Conservation (phyloP, 169 alveolate species). For the Cryptosporidium ryanae region DNA sequence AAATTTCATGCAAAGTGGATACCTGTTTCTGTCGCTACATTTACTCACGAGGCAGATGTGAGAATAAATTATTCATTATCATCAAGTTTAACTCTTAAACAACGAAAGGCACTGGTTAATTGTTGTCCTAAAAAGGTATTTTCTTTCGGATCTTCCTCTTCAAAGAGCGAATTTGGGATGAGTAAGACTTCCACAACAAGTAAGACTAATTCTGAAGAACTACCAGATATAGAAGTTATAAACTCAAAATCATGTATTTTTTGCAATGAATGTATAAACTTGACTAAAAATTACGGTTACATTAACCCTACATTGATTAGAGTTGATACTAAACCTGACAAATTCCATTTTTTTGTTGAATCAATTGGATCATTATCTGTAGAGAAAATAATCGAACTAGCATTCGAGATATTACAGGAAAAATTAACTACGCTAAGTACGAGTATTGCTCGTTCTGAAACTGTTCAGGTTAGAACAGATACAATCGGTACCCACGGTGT, state of each 20-base stretch:
- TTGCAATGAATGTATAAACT: conserved; percentile 89
- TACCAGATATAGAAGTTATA: conserved; percentile 73
- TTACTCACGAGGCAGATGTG: conserved; percentile 85
- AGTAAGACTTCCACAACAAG: conserved; percentile 56
- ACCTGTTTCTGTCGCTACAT: conserved; percentile 92
- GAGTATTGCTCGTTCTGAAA: conserved; percentile 63
- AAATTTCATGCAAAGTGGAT: conserved; percentile 97
- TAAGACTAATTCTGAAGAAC: conserved; percentile 68
- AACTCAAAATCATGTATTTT: conserved; percentile 83
- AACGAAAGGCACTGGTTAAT: conserved; percentile 86
- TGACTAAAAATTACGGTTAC: conserved; percentile 57
- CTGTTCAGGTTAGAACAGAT: conserved; percentile 59
- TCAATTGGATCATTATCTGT: conserved; percentile 95
- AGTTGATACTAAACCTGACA: conserved; percentile 80
- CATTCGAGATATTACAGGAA: conserved; percentile 85
- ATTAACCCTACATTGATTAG: conserved; percentile 73
- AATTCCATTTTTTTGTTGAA: conserved; percentile 86
- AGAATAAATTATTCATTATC: conserved; percentile 83
- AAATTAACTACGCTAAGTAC: conserved; percentile 78
- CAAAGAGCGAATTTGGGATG: conserved; percentile 72
- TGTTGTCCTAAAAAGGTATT: conserved; percentile 92
- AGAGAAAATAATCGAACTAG: conserved; percentile 91
- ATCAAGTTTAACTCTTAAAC: conserved; percentile 78
- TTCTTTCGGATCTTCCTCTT: conserved; percentile 75
- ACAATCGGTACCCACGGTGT: conserved; percentile 24